Conservation (phyloP, 441 rosid species). For the Populus hybrid region DNA sequence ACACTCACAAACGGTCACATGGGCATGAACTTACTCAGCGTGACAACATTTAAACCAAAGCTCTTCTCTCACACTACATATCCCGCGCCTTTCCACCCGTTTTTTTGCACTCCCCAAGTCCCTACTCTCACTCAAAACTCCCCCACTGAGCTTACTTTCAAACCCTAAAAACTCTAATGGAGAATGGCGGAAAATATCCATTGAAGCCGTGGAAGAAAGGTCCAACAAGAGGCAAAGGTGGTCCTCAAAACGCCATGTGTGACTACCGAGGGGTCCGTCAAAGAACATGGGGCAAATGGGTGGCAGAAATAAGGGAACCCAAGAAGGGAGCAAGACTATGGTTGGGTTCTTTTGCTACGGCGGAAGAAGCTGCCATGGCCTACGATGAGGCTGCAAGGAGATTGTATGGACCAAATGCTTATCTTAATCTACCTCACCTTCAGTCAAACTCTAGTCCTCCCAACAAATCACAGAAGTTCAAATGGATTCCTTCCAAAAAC, state of each 20-base stretch:
- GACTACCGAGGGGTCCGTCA: conserved; percentile 81
- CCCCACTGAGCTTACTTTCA: conserved; percentile 5
- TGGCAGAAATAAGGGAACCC: conserved; percentile 94
- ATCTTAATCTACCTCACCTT: conserved; percentile 90
- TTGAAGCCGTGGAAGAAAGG: conserved; percentile 94
- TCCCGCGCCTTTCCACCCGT: conserved; percentile 50
- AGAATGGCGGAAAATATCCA: conserved; percentile 48
- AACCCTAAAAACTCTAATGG: conserved; percentile 28
- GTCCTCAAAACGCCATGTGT: conserved; percentile 87
- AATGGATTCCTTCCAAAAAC: conserved; percentile 88
- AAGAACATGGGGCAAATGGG: conserved; percentile 97
- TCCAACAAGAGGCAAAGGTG: conserved; percentile 90
- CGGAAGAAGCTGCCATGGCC: conserved; percentile 97
- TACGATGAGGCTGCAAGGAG: conserved; percentile 80
- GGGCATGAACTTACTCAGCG: conserved; percentile 48
- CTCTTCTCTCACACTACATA: conserved; percentile 34
- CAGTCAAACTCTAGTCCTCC: conserved; percentile 31
- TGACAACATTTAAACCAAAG: conserved; percentile 71
- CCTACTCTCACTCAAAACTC: conserved; percentile 10
- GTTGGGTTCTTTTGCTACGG: conserved; percentile 86
- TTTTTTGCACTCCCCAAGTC: conserved; percentile 11
- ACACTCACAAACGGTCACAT: conserved; percentile 58
- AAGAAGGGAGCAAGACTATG: conserved; percentile 84
- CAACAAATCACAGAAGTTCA: conserved; percentile 36
- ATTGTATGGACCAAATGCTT: conserved; percentile 81